phyloP scores from a whole-genome alignment of 257 asterid species.

The Fraxinus excelsior region DNA sequence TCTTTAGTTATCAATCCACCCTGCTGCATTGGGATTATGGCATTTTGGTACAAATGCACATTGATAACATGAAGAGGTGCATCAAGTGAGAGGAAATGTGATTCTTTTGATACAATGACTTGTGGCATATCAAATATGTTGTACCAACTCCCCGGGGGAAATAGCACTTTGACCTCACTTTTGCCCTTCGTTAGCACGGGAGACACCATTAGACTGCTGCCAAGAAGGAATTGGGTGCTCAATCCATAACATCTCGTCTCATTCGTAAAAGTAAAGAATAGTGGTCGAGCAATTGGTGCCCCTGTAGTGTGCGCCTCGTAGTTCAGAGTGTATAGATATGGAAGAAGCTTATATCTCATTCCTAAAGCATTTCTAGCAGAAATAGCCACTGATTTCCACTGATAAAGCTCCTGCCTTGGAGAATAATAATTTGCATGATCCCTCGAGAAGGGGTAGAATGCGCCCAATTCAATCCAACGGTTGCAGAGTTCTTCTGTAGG shows the following conservation, averaged over 20 bases:
- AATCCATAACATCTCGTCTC: conserved; percentile 55
- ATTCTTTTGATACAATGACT: conserved; percentile 46
- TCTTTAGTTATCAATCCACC: conserved; percentile 80
- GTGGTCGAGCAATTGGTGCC: conserved; percentile 83
- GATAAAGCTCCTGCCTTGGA: conserved; percentile 97
- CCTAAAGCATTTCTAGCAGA: conserved; percentile 94
- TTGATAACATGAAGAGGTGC: conserved; percentile 78
- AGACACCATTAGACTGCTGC: conserved; percentile 78
- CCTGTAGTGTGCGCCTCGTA: conserved; percentile 83
- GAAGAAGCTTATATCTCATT: conserved; percentile 80
- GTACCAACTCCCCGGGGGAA: conserved; percentile 88
- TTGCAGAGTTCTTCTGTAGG: conserved; percentile 93
- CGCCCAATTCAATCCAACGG: conserved; percentile 95
- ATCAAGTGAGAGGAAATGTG: conserved; percentile 44
- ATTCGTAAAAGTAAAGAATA: conserved; percentile 74
- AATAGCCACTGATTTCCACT: conserved; percentile 86
- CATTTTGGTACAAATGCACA: conserved; percentile 74
- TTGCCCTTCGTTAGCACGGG: conserved; percentile 67
- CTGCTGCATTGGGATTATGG: conserved; percentile 83
- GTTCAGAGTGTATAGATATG: conserved; percentile 71
- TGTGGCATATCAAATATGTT: conserved; percentile 67
- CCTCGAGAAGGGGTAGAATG: conserved; percentile 90
- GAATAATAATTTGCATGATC: conserved; percentile 89
- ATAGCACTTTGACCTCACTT: conserved; percentile 54
- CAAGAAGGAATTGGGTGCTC: conserved; percentile 85